phyloP scores from a whole-genome alignment of 2,329 filamentous ascomycete genomes.

The Fusarium albidum region DNA sequence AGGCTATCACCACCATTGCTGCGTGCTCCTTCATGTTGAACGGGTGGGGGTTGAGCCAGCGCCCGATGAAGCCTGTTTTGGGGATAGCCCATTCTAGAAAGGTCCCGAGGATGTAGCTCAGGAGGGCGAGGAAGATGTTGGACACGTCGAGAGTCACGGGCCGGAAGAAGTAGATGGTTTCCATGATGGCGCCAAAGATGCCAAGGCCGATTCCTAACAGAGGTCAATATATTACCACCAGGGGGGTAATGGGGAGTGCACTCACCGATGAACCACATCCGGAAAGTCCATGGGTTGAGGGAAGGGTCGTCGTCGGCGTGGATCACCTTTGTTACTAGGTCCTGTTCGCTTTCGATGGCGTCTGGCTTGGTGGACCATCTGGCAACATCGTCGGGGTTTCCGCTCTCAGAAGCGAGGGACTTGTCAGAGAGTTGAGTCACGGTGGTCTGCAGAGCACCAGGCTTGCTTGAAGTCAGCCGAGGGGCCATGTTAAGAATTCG shows the following conservation, averaged over 20 bases:
- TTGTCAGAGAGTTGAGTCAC: too few relatives aligned
- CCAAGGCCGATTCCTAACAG: constrained; percentile 29
- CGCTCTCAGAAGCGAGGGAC: too few relatives aligned
- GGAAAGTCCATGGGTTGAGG: constrained; percentile 36
- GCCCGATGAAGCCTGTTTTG: constrained; percentile 16
- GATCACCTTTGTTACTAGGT: constrained; percentile 37
- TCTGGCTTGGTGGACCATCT: too few relatives aligned
- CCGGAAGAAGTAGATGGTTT: constrained; percentile 39
- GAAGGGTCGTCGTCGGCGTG: constrained; percentile 36
- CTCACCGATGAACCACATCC: constrained; percentile 34
- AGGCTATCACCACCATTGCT: constrained; percentile 53
- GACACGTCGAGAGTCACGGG: constrained; percentile 36
- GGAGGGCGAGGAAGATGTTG: constrained; percentile 36
- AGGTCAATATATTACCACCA: not conserved
- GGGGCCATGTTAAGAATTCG: too few relatives aligned
- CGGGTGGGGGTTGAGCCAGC: constrained; percentile 27
- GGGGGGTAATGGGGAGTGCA: not conserved
- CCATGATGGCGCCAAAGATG: constrained; percentile 32
- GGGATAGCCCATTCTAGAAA: constrained; percentile 22
- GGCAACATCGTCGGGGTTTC: too few relatives aligned
- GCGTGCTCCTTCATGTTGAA: constrained; percentile 43
- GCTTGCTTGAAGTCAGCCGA: too few relatives aligned
- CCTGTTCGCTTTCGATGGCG: too few relatives aligned
- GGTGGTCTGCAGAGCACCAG: too few relatives aligned
- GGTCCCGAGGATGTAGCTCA: constrained; percentile 27